These are phyloP conservation scores for Ammopiptanthus mongolicus DNA, from an alignment of 306 rosid genomes.

Conservation along the genomic window DNA sequence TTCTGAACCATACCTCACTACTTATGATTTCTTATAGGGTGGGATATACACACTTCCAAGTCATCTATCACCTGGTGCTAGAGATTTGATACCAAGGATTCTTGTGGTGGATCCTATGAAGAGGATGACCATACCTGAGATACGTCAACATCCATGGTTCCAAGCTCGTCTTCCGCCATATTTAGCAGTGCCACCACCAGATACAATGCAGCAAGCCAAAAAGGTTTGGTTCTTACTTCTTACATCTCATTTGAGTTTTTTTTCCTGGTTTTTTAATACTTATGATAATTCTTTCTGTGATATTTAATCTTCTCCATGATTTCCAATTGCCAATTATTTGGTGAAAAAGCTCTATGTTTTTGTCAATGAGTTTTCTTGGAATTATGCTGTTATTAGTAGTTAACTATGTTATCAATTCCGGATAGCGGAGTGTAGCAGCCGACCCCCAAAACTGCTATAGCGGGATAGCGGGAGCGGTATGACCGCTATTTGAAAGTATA, in stretches of 20 bases:
- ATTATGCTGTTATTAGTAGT: neutral
- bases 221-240: slow-evolving; percentile 41
- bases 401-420: too few relatives aligned
- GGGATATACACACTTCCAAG: slow-evolving; percentile 92
- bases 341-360: neutral
- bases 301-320: neutral
- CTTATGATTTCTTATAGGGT: slow-evolving; percentile 45
- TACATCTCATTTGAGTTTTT: too few relatives aligned
- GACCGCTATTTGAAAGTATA: too few relatives aligned
- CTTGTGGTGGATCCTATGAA: slow-evolving; percentile 93
- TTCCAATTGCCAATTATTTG: neutral
- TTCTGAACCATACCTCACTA: neutral
- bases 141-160: slow-evolving; percentile 92
- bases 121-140: slow-evolving; percentile 86
- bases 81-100: slow-evolving; percentile 85
- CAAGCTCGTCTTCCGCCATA: slow-evolving; percentile 89
- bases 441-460: too few relatives aligned
- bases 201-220: slow-evolving; percentile 67
- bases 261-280: neutral
- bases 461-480: too few relatives aligned
- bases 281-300: neutral
- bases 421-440: too few relatives aligned
- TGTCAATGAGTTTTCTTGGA: neutral
- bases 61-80: slow-evolving; percentile 84
- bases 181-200: slow-evolving; percentile 87